phyloP scores from a whole-genome alignment of 495 filamentous ascomycete species.

The Hypoxylon intermedium region DNA sequence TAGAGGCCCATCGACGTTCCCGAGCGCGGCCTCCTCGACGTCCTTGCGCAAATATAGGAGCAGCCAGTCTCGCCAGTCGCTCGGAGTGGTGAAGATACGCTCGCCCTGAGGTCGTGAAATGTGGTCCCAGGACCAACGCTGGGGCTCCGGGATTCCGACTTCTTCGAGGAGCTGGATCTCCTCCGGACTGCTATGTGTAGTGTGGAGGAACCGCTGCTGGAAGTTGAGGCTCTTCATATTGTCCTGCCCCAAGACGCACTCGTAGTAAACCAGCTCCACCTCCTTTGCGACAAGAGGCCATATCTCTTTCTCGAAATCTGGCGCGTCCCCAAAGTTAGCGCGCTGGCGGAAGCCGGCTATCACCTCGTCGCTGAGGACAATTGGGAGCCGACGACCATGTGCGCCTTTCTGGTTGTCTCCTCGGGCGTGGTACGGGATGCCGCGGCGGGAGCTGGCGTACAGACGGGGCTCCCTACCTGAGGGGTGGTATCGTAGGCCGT shows the following conservation, averaged over 20 bases:
- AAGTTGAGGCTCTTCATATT: background rate
- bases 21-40: constrained; percentile 14
- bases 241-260: constrained; percentile 19
- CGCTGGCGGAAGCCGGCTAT: constrained; percentile 24
- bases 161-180: constrained; percentile 17
- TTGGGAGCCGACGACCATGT: constrained; percentile 26
- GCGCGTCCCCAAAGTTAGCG: constrained; percentile 15
- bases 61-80: constrained; percentile 13
- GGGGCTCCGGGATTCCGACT: constrained; percentile 5
- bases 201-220: background rate
- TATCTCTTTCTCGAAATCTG: constrained; percentile 27
- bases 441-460: constrained; percentile 33
- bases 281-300: constrained; percentile 34
- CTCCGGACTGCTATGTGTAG: constrained; percentile 13
- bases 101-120: background rate
- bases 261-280: constrained; percentile 34
- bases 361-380: constrained; percentile 28
- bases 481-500: constrained; percentile 11
- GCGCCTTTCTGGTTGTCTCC: constrained; percentile 30
- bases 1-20: constrained; percentile 28
- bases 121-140: constrained; percentile 23
- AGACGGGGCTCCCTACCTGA: constrained; percentile 33
- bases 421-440: constrained; percentile 35
- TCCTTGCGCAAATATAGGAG: constrained; percentile 12
- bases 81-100: background rate